phyloP scores from a whole-genome alignment of 345 rosid genomes.

The Limnanthes douglasii region DNA sequence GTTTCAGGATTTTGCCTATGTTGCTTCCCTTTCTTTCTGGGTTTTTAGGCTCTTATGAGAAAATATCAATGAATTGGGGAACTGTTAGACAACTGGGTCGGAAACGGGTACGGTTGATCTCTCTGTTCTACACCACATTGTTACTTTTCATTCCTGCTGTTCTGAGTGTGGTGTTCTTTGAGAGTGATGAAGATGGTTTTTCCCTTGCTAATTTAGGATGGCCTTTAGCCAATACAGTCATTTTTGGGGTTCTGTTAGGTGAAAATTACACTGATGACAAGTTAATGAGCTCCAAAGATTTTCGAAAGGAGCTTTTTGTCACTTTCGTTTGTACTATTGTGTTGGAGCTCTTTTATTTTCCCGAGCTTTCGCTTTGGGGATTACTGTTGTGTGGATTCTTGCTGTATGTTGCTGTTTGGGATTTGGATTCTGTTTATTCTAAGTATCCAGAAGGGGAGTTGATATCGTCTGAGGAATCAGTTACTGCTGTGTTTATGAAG shows the following conservation, averaged over 20 bases:
- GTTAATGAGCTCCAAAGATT: constrained; percentile 39
- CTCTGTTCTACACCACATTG: constrained; percentile 45
- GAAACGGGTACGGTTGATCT: constrained; percentile 54
- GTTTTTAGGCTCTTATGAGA: constrained; percentile 74
- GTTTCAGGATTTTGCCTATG: constrained; percentile 74
- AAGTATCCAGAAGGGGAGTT: constrained; percentile 39
- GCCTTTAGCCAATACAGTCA: constrained; percentile 85
- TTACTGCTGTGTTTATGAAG: constrained; percentile 35
- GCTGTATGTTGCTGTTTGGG: constrained; percentile 55
- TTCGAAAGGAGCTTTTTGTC: constrained; percentile 49
- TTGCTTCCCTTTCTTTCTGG: constrained; percentile 79
- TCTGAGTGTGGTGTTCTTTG: constrained; percentile 37
- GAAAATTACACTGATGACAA: constrained; percentile 63
- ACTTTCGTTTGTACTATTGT: constrained; percentile 63
- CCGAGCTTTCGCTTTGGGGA: constrained; percentile 81
- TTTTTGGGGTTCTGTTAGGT: constrained; percentile 74
- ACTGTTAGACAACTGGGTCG: constrained; percentile 46
- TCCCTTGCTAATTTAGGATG: constrained; percentile 52
- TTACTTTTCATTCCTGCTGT: constrained; percentile 66
- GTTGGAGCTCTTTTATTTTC: constrained; percentile 68
- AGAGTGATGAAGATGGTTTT: constrained; percentile 25
- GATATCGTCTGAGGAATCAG: constrained; percentile 51
- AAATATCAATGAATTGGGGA: constrained; percentile 54
- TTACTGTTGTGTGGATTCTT: constrained; percentile 55
- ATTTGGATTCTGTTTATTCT: constrained; percentile 39